These are phyloP conservation scores for Pisolithus orientalis DNA, from an alignment of 768 basidiomycete species.

Conservation along the genomic window DNA sequence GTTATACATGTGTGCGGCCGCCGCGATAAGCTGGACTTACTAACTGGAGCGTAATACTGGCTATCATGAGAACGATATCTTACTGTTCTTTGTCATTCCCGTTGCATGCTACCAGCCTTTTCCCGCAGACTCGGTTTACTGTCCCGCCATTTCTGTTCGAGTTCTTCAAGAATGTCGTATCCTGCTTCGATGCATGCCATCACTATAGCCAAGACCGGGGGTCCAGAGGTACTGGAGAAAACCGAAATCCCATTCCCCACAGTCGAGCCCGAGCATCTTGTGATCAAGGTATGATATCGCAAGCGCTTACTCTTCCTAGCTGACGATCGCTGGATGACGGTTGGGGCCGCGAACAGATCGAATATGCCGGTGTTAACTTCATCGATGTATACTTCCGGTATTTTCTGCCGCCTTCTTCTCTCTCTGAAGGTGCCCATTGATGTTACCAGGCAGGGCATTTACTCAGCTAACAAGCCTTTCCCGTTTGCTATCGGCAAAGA, in stretches of 20 bases:
- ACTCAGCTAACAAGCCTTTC: slow-evolving; percentile 43
- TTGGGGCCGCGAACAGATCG: slow-evolving; percentile 37
- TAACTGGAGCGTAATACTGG: neutral
- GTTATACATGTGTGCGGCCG: neutral
- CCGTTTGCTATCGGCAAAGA: slow-evolving; percentile 76
- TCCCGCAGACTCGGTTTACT: slow-evolving; percentile 17
- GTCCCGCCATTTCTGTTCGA: slow-evolving; percentile 26
- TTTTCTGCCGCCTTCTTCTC: slow-evolving; percentile 6
- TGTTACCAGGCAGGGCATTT: slow-evolving; percentile 54
- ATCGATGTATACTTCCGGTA: slow-evolving; percentile 80
- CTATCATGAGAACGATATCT: too few relatives aligned
- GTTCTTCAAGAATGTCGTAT: slow-evolving; percentile 38
- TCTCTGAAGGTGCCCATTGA: neutral
- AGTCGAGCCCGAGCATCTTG: slow-evolving; percentile 53
- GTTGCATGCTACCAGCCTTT: slow-evolving; percentile 5
- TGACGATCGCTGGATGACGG: neutral
- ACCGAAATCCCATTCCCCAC: slow-evolving; percentile 61
- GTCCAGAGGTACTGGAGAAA: slow-evolving; percentile 70
- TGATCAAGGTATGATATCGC: slow-evolving; percentile 28
- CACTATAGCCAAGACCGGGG: slow-evolving; percentile 67
- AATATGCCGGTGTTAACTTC: slow-evolving; percentile 82
- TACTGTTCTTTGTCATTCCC: too few relatives aligned
- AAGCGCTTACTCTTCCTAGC: neutral
- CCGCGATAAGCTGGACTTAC: neutral
- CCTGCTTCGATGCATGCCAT: slow-evolving; percentile 66